Base-by-base conservation (phyloP, 768 basidiomycete genomes). In the Crepidotus variabilis region DNA sequence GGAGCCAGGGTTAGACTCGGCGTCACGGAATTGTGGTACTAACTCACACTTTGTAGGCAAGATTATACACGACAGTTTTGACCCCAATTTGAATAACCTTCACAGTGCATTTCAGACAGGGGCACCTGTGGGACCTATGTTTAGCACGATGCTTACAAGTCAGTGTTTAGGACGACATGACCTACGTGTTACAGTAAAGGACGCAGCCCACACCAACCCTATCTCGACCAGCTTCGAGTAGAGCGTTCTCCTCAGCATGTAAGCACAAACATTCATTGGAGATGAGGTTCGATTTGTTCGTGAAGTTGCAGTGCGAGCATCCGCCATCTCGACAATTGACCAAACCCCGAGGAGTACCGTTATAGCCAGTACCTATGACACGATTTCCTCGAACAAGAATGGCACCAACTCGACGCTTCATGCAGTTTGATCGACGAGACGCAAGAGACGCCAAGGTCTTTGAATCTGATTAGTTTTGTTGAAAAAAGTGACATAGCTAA, bases 121-220 rank as follows among this genome's bases (percentile, higher is more conserved):
- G 97, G 64, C 97, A 99, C n/a, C 95, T 98, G 55, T 28, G 1
- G 39, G 43, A 23, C 6, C 22, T 28, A 9, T 50, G 18, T 3
- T 28, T 8, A 28, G 28, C 28, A 56, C 28, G 49, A 54, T 56
- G 28, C 23, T 52, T 49, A 28, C 43, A 55, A 22, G 45, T 50
- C 13, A n/a, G n/a, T n/a, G n/a, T n/a, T n/a, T n/a, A n/a, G n/a
- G 33, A 9, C 11, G 47, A 52, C 50, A 16, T 14, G 21, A 47
- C 90, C 61, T 57, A 98, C 94, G 97, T 99, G 66, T 99, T 99
- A 80, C 97, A 99, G 69, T 98, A 99, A 13, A 99, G 68, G n/a
- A 92, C 89, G 2, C 91, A 83, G 50, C 86, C 84, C 51, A 76
- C 72, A 5, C 90, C 90, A n/a, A 96, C 82, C 48, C 97, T 78